A percentile compares a stretch with the other conserved stretches of the same genome.
Conservation (phyloP, 805 yeast genomes). For the Pichia occidentalis region DNA sequence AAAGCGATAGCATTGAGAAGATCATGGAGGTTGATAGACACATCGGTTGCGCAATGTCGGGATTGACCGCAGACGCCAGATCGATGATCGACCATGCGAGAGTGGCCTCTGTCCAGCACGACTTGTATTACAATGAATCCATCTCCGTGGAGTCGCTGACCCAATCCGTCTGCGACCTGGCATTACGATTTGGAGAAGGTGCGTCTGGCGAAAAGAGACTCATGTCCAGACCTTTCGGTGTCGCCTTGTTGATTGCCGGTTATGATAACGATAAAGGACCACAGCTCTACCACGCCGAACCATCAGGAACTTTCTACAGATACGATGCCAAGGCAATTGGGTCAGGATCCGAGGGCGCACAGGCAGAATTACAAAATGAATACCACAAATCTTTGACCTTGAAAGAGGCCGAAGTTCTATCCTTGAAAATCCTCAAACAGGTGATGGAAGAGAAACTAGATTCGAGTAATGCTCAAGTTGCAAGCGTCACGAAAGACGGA, state of each 20-base stretch:
- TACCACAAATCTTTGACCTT: constrained; percentile 88
- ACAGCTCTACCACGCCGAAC: constrained; percentile 97
- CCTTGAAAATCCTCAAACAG: constrained; percentile 85
- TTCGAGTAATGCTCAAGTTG: constrained; percentile 89
- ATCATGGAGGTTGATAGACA: constrained; percentile 91
- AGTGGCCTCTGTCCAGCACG: constrained; percentile 80
- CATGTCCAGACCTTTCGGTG: constrained; percentile 99
- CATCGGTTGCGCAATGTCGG: constrained; percentile 98
- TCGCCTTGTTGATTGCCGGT: constrained; percentile 93
- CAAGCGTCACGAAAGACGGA: constrained; percentile 77
- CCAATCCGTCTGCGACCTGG: constrained; percentile 94
- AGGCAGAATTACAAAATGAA: constrained; percentile 93
- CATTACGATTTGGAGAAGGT: constrained; percentile 94
- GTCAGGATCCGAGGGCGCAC: constrained; percentile 98
- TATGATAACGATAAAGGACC: constrained; percentile 90
- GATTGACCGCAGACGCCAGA: constrained; percentile 97
- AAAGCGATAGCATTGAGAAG: constrained; percentile 90
- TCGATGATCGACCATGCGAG: constrained; percentile 98
- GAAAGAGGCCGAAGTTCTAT: constrained; percentile 86
- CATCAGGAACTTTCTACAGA: constrained; percentile 95
- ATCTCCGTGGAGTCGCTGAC: constrained; percentile 90
- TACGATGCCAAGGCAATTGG: constrained; percentile 99
- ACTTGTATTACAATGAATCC: constrained; percentile 84
- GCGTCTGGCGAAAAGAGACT: constrained; percentile 91
- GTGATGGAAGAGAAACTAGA: constrained; percentile 99